Conservation (phyloP, 1,284 basidiomycete species). For the Polyporus tsugae region DNA sequence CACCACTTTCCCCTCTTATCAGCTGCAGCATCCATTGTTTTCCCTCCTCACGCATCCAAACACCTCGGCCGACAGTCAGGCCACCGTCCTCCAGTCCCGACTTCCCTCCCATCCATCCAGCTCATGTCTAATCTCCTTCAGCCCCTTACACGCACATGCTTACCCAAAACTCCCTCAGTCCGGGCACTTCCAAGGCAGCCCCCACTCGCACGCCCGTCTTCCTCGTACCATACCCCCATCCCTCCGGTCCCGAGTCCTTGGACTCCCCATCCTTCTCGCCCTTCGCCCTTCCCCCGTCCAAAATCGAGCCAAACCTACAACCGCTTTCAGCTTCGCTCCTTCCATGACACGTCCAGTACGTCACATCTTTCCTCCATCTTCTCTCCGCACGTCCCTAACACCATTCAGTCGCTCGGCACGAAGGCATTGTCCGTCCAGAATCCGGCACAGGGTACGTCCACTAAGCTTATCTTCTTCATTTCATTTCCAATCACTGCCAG, state of each 20-base stretch:
- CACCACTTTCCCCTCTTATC: not conserved
- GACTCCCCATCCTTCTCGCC: not conserved
- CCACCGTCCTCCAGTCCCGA: not conserved
- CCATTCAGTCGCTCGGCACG: constrained; percentile 40
- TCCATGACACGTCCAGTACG: not conserved
- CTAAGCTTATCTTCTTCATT: constrained; percentile 1
- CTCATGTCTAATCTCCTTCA: not conserved
- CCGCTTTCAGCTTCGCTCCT: not conserved
- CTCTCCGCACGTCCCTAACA: not conserved
- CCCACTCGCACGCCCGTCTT: not conserved
- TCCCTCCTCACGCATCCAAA: not conserved
- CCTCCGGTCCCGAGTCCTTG: not conserved
- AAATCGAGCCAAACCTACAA: not conserved
- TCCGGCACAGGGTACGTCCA: constrained; percentile 70
- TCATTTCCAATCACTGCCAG: constrained; percentile 14
- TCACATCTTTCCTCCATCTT: no score
- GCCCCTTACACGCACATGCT: not conserved
- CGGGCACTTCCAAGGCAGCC: not conserved
- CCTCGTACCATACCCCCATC: not conserved
- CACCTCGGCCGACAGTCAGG: not conserved
- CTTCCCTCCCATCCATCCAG: not conserved
- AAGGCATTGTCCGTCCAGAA: constrained; percentile 60
- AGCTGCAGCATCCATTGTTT: not conserved
- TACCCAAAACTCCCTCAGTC: not conserved
- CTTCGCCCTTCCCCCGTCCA: not conserved